A percentile compares a stretch with the other conserved stretches of the same genome.
Conservation (phyloP, 164 flowering plant species). For the Annona squamosa region DNA sequence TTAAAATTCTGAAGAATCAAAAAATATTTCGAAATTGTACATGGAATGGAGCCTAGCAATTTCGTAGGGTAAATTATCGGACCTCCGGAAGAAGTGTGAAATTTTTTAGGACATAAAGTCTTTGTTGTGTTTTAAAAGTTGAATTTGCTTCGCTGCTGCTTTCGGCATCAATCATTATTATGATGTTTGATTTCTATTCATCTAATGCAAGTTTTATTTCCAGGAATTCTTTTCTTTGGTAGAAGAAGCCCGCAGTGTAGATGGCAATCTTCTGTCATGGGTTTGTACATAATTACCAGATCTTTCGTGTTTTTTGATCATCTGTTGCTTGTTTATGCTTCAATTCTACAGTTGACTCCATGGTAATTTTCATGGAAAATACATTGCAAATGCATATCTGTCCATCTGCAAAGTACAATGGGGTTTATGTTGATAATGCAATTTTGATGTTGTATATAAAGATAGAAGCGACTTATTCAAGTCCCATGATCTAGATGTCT, state of each 20-base stretch:
- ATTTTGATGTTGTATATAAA: too few relatives aligned
- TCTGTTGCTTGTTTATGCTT: not conserved
- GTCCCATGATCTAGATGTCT: not conserved
- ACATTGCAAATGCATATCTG: too few relatives aligned
- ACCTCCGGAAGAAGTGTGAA: not conserved
- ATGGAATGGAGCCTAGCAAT: not conserved
- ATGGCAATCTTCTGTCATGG: slow-evolving; percentile 86
- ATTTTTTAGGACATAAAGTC: not conserved
- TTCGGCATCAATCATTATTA: not conserved
- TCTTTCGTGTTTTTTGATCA: not conserved
- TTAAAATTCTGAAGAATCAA: not conserved
- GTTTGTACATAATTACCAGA: slow-evolving; percentile 29
- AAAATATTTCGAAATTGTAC: not conserved
- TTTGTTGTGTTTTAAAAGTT: not conserved
- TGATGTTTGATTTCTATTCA: not conserved
- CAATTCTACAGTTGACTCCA: not conserved
- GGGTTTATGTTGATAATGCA: too few relatives aligned
- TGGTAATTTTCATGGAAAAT: too few relatives aligned
- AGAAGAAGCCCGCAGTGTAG: slow-evolving; percentile 66
- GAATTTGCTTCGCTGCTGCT: not conserved
- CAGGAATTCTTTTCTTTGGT: slow-evolving; percentile 82
- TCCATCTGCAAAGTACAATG: too few relatives aligned
- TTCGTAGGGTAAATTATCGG: not conserved
- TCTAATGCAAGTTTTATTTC: slow-evolving; percentile 2
- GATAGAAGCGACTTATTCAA: not conserved